Conservation (phyloP, 768 basidiomycete species). For the Russula foetens region DNA sequence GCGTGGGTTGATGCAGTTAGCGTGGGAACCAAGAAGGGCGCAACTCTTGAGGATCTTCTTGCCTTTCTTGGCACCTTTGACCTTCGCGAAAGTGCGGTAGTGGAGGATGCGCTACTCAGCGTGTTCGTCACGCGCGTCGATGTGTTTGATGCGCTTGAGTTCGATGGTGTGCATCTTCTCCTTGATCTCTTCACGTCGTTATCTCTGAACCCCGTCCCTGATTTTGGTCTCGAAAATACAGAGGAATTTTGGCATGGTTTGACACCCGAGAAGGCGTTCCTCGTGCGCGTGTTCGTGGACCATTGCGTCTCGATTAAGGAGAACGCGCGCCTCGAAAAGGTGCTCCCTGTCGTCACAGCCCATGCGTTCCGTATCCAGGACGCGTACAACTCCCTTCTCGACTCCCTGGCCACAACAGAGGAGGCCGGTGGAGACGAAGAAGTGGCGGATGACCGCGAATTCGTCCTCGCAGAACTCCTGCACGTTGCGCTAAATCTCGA, state of each 20-base stretch:
- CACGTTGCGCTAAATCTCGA: constrained; percentile 73
- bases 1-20: constrained; percentile 64
- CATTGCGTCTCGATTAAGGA: constrained; percentile 60
- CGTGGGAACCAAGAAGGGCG: constrained; percentile 31
- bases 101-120: constrained; percentile 66
- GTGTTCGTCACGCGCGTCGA: constrained; percentile 61
- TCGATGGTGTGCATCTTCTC: constrained; percentile 46
- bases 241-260: constrained; percentile 65
- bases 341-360: constrained; percentile 76
- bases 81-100: constrained; percentile 47
- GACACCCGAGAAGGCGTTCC: constrained; percentile 69
- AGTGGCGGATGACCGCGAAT: constrained; percentile 40
- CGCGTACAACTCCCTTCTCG: constrained; percentile 58
- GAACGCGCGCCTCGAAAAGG: constrained; percentile 51
- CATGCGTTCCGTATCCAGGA: constrained; percentile 71
- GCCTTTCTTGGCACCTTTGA: constrained; percentile 53
- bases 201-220: background rate
- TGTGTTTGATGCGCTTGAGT: constrained; percentile 58
- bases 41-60: constrained; percentile 33
- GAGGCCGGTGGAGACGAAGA: constrained; percentile 34
- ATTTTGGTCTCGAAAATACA: constrained; percentile 23
- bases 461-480: constrained; percentile 76
- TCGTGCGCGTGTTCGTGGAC: constrained; percentile 77
- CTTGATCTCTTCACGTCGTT: background rate
- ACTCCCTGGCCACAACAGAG: constrained; percentile 31